Base-by-base conservation (phyloP, 768 basidiomycete species). In the Russula vinacea region DNA sequence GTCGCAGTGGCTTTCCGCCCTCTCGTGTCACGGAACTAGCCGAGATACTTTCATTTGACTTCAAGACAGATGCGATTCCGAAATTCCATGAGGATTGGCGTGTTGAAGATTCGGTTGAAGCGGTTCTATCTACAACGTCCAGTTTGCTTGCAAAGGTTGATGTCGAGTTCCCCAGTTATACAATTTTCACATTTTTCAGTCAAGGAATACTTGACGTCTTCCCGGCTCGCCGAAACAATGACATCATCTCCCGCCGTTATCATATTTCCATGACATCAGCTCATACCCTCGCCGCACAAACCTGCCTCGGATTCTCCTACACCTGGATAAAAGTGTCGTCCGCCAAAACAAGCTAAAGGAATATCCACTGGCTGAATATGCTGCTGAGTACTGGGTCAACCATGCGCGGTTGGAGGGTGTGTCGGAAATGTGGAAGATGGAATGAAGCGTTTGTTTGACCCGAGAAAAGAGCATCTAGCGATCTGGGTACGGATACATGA, bases 171-270 rank as follows among this genome's bases (percentile, higher is more conserved):
- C n/a, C n/a, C 19, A 9, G 44, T 58, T 5, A 24, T 58, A 2
- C 44, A 58, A 47, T 58, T 59, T 19, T 50, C 58, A 9, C 58
- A 59, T 24, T 59, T 40, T 40, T 59, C 58, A 3, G 58, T 60
- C 22, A 58, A 58, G 37, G 57, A 49, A 5, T 58, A 17, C 57
- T 26, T 58, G 47, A 58, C 24, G 14, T 58, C 57, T 6, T 5
- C 45, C 24, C 45, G 57, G 11, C 57, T 58, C 19, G 57, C 57
- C 16, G 29, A 37, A 17, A 17, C 33, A 24, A n/a, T 5, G 47
- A 58, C 32, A 11, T 10, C 17, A 37, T 37, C 4, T 22, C 2
- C 39, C 6, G 37, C 1, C 58, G 37, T n/a, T 52, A n/a, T 37
- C 39, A 52, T 5, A 11, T 60, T 8, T 33, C 39, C 8, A 26